Percentiles rank a stretch among this genome's conserved stretches.
phyloP scores from a whole-genome alignment of 2,329 filamentous ascomycete genomes.

The Scedosporium apiospermum region DNA sequence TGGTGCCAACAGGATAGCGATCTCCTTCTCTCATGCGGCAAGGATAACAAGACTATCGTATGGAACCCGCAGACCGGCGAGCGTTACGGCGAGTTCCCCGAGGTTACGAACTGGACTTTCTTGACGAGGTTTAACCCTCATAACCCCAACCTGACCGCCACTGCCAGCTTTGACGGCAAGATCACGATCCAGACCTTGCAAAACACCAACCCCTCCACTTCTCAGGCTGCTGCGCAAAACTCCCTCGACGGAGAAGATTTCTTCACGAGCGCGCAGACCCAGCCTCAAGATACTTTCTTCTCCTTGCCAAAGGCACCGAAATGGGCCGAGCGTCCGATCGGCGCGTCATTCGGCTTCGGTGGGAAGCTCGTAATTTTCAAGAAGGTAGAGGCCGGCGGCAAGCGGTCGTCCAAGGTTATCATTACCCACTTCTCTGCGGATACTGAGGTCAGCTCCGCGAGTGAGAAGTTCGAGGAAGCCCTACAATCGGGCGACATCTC shows the following conservation, averaged over 20 bases:
- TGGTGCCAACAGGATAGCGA: constrained; percentile 92
- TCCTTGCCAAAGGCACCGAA: constrained; percentile 76
- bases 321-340: constrained; percentile 79
- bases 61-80: constrained; percentile 95
- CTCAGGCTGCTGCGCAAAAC: constrained; percentile 56
- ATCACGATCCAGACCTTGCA: constrained; percentile 90
- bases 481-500: constrained; percentile 69
- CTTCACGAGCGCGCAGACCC: constrained; percentile 85
- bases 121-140: constrained; percentile 88
- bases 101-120: constrained; percentile 99
- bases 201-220: constrained; percentile 74
- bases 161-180: constrained; percentile 94
- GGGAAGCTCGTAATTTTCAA: constrained; percentile 79
- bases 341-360: constrained; percentile 89
- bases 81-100: constrained; percentile 82
- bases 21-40: constrained; percentile 84
- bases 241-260: constrained; percentile 88
- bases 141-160: constrained; percentile 86
- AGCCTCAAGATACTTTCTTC: constrained; percentile 85
- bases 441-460: constrained; percentile 71
- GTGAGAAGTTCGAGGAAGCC: constrained; percentile 77
- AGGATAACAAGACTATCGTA: constrained; percentile 89
- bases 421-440: constrained; percentile 89
- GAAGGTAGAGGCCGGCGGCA: constrained; percentile 51
- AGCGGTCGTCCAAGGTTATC: constrained; percentile 62